A percentile compares a stretch with the other conserved stretches of the same genome.
phyloP scores from a whole-genome alignment of 2,329 filamentous ascomycete genomes.

The Alternaria sp. region DNA sequence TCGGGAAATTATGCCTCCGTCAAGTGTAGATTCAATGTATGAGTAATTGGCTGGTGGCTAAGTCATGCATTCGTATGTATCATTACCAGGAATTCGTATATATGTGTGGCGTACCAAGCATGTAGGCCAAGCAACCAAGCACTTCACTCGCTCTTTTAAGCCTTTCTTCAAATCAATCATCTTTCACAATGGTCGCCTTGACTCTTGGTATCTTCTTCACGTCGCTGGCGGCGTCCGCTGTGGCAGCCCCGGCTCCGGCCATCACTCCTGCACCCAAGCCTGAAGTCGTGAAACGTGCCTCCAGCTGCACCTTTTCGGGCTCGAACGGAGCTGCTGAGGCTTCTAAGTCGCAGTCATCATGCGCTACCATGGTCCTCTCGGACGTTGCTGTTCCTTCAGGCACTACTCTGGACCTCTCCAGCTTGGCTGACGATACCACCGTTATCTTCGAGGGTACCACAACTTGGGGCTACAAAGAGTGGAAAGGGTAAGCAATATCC shows the following conservation, averaged over 20 bases:
- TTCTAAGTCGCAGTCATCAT: conserved; percentile 56
- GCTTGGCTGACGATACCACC: conserved; percentile 57
- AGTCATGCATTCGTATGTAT: background rate
- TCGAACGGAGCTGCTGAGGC: conserved; percentile 53
- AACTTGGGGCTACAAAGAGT: conserved; percentile 69
- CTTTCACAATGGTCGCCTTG: conserved; percentile 20
- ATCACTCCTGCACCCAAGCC: conserved; percentile 24
- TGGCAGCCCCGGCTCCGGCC: conserved; percentile 32
- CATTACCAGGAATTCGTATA: conserved; percentile 4
- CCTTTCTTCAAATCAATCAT: conserved; percentile 1
- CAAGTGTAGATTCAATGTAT: background rate
- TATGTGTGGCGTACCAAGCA: conserved; percentile 18
- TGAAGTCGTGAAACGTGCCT: conserved; percentile 24
- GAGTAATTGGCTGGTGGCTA: background rate
- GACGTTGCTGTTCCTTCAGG: conserved; percentile 64
- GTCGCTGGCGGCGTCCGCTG: conserved; percentile 28
- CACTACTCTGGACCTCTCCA: conserved; percentile 63
- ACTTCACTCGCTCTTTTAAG: conserved; percentile 12
- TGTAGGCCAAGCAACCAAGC: conserved; percentile 18
- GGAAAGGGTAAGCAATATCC: conserved; percentile 55
- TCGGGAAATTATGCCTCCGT: conserved; percentile 4
- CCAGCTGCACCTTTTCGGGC: conserved; percentile 61
- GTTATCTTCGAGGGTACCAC: conserved; percentile 70
- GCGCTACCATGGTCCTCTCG: conserved; percentile 62
- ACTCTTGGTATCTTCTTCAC: conserved; percentile 19